A percentile compares a stretch with the other conserved stretches of the same genome.
Conservation (phyloP, 2,329 filamentous ascomycete genomes). For the Elsinoe necatrix region DNA sequence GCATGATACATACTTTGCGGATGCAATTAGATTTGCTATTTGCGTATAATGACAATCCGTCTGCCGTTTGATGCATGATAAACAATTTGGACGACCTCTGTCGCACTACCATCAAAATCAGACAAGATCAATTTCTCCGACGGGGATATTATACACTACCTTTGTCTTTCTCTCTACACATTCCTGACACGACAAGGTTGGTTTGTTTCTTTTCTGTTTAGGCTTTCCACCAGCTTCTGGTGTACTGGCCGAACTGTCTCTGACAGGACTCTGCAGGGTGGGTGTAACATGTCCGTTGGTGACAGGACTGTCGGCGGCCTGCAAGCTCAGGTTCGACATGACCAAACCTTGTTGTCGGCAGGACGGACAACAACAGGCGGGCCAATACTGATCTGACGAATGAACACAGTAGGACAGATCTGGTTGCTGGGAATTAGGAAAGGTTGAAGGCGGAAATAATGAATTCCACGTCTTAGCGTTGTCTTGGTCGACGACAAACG, state of each 20-base stretch:
- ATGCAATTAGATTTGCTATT: conserved; percentile 61
- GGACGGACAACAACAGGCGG: conserved; percentile 10
- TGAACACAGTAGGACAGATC: conserved; percentile 7
- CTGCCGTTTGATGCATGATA: conserved; percentile 63
- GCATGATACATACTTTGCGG: conserved; percentile 48
- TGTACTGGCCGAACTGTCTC: conserved; percentile 10
- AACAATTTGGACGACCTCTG: conserved; percentile 52
- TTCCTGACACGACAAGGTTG: conserved; percentile 68
- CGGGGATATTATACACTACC: conserved; percentile 40
- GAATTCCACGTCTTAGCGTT: conserved; percentile 4
- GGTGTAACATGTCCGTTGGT: not conserved
- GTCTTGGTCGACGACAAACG: conserved; percentile 11
- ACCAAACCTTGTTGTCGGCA: conserved; percentile 13
- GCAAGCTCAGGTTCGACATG: conserved; percentile 3
- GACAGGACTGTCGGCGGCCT: not conserved
- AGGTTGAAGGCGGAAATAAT: conserved; percentile 11
- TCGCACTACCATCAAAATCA: conserved; percentile 51
- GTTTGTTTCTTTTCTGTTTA: conserved; percentile 78
- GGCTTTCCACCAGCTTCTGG: conserved; percentile 21
- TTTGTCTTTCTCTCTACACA: conserved; percentile 79
- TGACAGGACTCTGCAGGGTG: not conserved
- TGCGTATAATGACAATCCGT: conserved; percentile 67
- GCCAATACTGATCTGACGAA: conserved; percentile 9
- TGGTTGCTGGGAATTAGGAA: conserved; percentile 13
- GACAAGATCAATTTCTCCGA: conserved; percentile 12